Evolutionary conservation across 2,329 filamentous ascomycete genomes (phyloP).

Genomic region (Sarocladium oryzae): DNA sequence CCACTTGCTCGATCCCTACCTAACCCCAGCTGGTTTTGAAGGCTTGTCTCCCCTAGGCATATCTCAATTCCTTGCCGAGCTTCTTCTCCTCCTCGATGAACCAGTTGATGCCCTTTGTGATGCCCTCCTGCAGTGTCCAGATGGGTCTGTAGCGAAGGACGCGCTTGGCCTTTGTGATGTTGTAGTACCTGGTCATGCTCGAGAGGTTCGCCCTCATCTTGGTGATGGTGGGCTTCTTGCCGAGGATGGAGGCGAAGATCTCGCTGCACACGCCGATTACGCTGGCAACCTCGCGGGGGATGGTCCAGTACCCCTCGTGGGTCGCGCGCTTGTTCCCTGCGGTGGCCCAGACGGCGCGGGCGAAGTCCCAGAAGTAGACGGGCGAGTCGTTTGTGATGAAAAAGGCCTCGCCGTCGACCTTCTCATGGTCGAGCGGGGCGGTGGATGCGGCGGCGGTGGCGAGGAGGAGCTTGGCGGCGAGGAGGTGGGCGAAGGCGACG

Average conservation of each 20-base stretch:
- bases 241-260: conserved; percentile 39
- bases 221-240: conserved; percentile 51
- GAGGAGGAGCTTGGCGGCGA: conserved; percentile 70
- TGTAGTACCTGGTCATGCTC: conserved; percentile 72
- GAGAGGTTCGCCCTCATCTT: conserved; percentile 57
- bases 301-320: conserved; percentile 44
- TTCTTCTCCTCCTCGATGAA: conserved; percentile 45
- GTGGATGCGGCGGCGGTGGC: conserved; percentile 47
- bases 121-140: conserved; percentile 59
- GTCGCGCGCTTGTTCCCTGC: conserved; percentile 47
- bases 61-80: conserved; percentile 10
- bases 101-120: conserved; percentile 47
- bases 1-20: too few relatives aligned
- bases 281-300: conserved; percentile 46
- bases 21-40: neutral
- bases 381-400: conserved; percentile 87
- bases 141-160: conserved; percentile 64
- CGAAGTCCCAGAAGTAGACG: conserved; percentile 87
- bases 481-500: conserved; percentile 70
- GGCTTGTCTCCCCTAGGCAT: neutral
- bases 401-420: conserved; percentile 79
- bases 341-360: conserved; percentile 67
- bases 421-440: conserved; percentile 62
- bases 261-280: conserved; percentile 48
- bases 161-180: conserved; percentile 67